Conservation (phyloP, 768 basidiomycete genomes). For the Cyclocybe cylindracea region DNA sequence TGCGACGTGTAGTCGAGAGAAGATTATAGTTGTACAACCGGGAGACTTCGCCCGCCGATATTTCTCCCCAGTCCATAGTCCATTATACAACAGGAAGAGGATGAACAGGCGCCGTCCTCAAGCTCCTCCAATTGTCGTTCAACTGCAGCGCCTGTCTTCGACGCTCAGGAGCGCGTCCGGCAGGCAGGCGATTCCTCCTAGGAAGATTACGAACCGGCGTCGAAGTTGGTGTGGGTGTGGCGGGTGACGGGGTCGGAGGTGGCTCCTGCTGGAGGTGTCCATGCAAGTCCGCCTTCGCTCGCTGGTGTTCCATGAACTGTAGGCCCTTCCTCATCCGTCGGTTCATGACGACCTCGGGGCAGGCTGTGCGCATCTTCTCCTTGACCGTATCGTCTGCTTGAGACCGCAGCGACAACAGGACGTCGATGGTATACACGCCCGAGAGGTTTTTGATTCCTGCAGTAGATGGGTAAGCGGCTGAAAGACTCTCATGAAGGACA, state of each 20-base stretch:
- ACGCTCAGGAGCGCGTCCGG: constrained; percentile 10
- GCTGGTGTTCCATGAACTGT: constrained; percentile 20
- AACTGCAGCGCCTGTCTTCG: constrained; percentile 9
- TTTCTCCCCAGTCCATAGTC: too few species aligned
- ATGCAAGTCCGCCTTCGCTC: too few species aligned
- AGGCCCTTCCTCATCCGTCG: constrained; percentile 30
- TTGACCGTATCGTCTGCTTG: constrained; percentile 22
- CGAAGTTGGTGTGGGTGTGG: not conserved
- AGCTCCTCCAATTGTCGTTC: constrained; percentile 3
- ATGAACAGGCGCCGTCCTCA: not conserved
- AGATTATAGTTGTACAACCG: too few species aligned
- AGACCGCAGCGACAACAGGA: constrained; percentile 19
- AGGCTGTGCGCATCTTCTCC: constrained; percentile 18
- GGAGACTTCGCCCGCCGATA: too few species aligned
- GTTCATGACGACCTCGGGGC: constrained; percentile 32
- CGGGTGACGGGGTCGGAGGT: too few species aligned
- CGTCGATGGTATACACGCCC: constrained; percentile 12
- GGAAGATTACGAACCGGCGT: constrained; percentile 4
- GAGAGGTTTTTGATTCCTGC: not conserved
- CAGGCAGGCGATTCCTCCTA: constrained; percentile 9
- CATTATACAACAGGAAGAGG: constrained; percentile 5
- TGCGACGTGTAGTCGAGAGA: too few species aligned
- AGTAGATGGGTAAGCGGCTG: not conserved
- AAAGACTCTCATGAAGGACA: not conserved
- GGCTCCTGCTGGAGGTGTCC: too few species aligned